Conservation (phyloP, 768 basidiomycete genomes). For the Panaeolus cyanescens region DNA sequence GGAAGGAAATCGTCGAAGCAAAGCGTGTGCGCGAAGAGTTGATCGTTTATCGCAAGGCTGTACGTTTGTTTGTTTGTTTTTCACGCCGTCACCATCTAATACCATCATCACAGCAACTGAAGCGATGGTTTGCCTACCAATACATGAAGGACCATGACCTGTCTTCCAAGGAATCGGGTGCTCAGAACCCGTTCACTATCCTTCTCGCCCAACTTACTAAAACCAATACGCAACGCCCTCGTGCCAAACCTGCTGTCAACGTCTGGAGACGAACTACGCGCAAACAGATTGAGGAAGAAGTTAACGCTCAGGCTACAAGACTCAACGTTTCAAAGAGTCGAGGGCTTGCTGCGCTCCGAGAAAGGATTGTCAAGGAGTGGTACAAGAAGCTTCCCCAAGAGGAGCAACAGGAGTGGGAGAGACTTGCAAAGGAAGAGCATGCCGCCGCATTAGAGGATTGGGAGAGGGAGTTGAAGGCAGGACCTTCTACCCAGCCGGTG, state of each 20-base stretch:
- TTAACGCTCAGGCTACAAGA: neutral
- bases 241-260: constrained; percentile 2
- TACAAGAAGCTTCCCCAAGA: neutral
- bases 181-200: constrained; percentile 4
- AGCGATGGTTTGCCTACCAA: constrained; percentile 16
- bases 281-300: constrained; percentile 1
- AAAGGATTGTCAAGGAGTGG: constrained; percentile 7
- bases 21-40: neutral
- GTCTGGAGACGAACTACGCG: constrained; percentile 9
- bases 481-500: neutral
- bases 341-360: neutral
- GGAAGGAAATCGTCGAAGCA: neutral
- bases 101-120: constrained; percentile 15
- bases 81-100: neutral
- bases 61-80: constrained; percentile 4
- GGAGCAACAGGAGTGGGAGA: neutral
- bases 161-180: constrained; percentile 1
- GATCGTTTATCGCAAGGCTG: constrained; percentile 4
- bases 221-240: neutral
- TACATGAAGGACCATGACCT: constrained; percentile 14
- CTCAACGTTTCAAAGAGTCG: neutral
- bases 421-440: constrained; percentile 4
- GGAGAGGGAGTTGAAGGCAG: neutral
- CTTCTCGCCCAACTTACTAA: constrained; percentile 10
- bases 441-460: neutral